Evolutionary conservation across 116 monocot genomes (phyloP).

Genomic region (Cymodocea nodosa): DNA sequence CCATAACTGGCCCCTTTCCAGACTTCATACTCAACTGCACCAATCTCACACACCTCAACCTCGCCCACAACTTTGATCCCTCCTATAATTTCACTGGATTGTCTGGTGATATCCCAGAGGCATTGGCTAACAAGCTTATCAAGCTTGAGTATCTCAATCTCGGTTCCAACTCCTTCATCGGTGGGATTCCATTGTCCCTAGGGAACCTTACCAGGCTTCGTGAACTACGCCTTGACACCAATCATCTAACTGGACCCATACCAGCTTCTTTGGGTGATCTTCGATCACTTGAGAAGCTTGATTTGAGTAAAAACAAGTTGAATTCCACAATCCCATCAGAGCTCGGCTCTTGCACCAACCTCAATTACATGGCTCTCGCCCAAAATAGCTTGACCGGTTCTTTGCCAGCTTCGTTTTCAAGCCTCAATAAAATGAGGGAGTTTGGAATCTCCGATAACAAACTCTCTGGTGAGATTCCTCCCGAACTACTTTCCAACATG

Average conservation of each 20-base stretch:
- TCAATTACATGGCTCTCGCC: not conserved
- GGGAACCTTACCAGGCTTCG: not conserved
- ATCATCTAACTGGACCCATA: not conserved
- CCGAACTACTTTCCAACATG: not conserved
- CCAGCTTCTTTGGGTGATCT: slow-evolving; percentile 7
- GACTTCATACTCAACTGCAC: slow-evolving; percentile 7
- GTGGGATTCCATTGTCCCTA: not conserved
- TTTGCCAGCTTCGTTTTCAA: too few species aligned
- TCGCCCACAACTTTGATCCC: not conserved
- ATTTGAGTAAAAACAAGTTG: slow-evolving; percentile 8
- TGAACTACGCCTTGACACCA: not conserved
- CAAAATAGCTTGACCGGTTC: too few species aligned
- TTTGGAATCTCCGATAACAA: too few species aligned
- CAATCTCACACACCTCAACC: slow-evolving; percentile 7
- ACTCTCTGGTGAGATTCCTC: not conserved
- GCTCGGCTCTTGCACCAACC: not conserved
- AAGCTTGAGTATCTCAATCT: slow-evolving; percentile 6
- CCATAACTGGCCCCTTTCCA: slow-evolving; percentile 1
- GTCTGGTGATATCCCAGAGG: not conserved
- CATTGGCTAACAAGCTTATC: not conserved
- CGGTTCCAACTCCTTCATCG: not conserved
- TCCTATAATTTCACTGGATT: not conserved
- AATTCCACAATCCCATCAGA: slow-evolving; percentile 5
- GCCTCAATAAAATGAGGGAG: too few species aligned
- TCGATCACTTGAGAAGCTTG: not conserved